A percentile compares a stretch with the other conserved stretches of the same genome.
Conservation (phyloP, 257 asterid genomes). For the Linaria vulgaris region DNA sequence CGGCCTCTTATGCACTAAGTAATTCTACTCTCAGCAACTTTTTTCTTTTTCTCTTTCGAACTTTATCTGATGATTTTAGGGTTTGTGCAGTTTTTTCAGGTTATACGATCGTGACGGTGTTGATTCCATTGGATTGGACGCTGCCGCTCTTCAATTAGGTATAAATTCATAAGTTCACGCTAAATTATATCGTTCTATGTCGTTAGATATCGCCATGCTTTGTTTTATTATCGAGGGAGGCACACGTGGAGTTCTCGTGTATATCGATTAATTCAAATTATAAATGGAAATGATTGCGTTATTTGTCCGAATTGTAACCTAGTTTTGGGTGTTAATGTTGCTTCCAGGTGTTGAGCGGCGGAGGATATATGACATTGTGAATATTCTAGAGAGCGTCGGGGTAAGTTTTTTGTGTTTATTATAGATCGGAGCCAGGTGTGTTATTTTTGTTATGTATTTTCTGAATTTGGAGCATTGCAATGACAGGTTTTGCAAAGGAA, state of each 20-base stretch:
- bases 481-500: slow-evolving; percentile 43
- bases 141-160: slow-evolving; percentile 61
- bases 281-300: too few relatives aligned
- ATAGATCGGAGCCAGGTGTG: slow-evolving; percentile 4
- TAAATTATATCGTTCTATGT: not conserved
- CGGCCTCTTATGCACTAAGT: slow-evolving; percentile 61
- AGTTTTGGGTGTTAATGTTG: slow-evolving; percentile 7
- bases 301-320: slow-evolving; percentile 1
- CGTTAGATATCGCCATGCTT: too few relatives aligned
- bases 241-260: too few relatives aligned
- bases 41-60: slow-evolving; percentile 5
- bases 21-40: slow-evolving; percentile 12
- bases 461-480: slow-evolving; percentile 4
- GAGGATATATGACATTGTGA: slow-evolving; percentile 65
- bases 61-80: not conserved
- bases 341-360: slow-evolving; percentile 60
- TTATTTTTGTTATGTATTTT: not conserved
- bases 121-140: slow-evolving; percentile 56
- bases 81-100: slow-evolving; percentile 52
- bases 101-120: slow-evolving; percentile 55
- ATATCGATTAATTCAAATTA: too few relatives aligned
- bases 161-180: not conserved
- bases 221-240: too few relatives aligned
- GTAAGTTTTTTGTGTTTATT: slow-evolving; percentile 29
- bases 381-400: slow-evolving; percentile 64